phyloP scores from a whole-genome alignment of 2,329 filamentous ascomycete species.

The Trichophyton rubrum region DNA sequence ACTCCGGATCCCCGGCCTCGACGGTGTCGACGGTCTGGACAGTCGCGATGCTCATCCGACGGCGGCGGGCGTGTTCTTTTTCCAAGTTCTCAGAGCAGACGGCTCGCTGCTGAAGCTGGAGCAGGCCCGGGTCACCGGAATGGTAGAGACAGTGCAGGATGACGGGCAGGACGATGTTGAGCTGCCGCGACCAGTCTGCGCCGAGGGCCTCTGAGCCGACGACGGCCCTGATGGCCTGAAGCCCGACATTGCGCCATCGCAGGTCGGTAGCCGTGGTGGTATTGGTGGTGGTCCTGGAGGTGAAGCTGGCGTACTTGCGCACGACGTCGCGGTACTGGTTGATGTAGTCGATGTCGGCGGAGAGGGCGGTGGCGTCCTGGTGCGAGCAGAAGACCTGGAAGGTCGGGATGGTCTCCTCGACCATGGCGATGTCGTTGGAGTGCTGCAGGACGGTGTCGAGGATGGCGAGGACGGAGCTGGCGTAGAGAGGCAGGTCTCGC shows the following conservation, averaged over 20 bases:
- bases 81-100: conserved; percentile 55
- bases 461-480: conserved; percentile 70
- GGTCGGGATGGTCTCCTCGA: conserved; percentile 75
- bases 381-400: conserved; percentile 82
- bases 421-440: conserved; percentile 80
- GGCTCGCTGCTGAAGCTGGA: conserved; percentile 54
- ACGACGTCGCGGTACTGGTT: conserved; percentile 74
- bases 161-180: conserved; percentile 67
- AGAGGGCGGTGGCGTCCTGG: conserved; percentile 73
- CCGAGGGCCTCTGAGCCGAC: conserved; percentile 68
- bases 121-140: conserved; percentile 56
- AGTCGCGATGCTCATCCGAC: conserved; percentile 68
- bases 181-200: conserved; percentile 61
- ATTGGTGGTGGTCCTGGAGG: conserved; percentile 45
- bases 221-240: conserved; percentile 69
- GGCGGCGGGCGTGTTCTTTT: conserved; percentile 48
- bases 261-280: conserved; percentile 43
- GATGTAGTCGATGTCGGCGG: conserved; percentile 74
- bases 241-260: conserved; percentile 61
- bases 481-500: conserved; percentile 81
- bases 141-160: conserved; percentile 79
- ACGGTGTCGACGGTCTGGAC: conserved; percentile 59
- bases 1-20: conserved; percentile 47
- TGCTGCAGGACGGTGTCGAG: conserved; percentile 67
- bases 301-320: conserved; percentile 64